These are phyloP conservation scores for Phialophora chinensis DNA, from an alignment of 2,329 filamentous ascomycete species.

Conservation along the genomic window DNA sequence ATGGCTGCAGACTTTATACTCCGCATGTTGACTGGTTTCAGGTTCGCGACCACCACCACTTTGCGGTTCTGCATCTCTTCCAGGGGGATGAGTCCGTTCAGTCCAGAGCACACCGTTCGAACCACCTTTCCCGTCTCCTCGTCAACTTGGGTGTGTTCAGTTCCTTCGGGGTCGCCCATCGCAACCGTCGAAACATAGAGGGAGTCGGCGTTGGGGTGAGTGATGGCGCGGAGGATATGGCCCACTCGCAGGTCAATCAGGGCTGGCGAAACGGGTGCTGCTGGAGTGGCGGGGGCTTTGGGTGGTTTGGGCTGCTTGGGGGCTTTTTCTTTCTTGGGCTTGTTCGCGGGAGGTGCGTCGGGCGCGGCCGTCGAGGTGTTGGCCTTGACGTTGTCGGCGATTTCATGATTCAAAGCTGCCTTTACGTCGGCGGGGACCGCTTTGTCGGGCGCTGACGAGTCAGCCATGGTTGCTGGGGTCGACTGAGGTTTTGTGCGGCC, in stretches of 20 bases:
- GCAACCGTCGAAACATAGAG: constrained; percentile 95
- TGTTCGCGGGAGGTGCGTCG: constrained; percentile 33
- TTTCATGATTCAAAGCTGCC: constrained; percentile 44
- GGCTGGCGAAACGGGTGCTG: constrained; percentile 78
- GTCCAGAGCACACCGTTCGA: constrained; percentile 93
- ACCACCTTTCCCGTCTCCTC: constrained; percentile 91
- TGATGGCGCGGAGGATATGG: constrained; percentile 93
- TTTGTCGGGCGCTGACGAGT: constrained; percentile 23
- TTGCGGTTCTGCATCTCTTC: constrained; percentile 97
- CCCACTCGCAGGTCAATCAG: constrained; percentile 95
- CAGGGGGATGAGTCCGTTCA: constrained; percentile 89
- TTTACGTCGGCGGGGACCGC: constrained; percentile 34
- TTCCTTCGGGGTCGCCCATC: constrained; percentile 83
- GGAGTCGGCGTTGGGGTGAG: constrained; percentile 95
- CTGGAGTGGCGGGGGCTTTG: constrained; percentile 67
- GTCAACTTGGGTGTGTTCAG: constrained; percentile 76
- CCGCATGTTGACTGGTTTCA: constrained; percentile 99
- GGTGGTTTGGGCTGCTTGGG: constrained; percentile 90
- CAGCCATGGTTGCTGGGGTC: constrained; percentile 21
- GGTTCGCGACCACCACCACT: constrained; percentile 93
- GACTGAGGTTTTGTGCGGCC: constrained; percentile 39
- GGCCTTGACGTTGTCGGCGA: constrained; percentile 35
- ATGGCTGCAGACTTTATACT: constrained; percentile 82
- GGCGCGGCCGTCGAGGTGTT: constrained; percentile 36
- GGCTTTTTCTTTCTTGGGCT: constrained; percentile 74